phyloP scores from a whole-genome alignment of 2,329 filamentous ascomycete species.

The Davidsoniella virescens region DNA sequence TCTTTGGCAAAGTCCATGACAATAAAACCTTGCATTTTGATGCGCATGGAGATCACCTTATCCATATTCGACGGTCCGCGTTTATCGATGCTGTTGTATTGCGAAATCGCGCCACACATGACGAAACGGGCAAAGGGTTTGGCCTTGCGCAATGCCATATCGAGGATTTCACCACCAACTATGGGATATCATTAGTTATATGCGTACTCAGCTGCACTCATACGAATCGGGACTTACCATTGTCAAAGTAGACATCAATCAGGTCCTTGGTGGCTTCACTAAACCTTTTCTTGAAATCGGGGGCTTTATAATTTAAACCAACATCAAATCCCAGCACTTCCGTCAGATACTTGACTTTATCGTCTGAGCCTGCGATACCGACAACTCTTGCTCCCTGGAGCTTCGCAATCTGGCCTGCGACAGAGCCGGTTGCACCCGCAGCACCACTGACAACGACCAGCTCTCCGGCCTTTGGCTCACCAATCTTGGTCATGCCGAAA shows the following conservation, averaged over 20 bases:
- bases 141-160: slow-evolving; percentile 47
- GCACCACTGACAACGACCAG: slow-evolving; percentile 65
- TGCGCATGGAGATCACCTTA: slow-evolving; percentile 36
- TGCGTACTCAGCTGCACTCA: background rate
- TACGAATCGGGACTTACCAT: slow-evolving; percentile 24
- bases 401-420: slow-evolving; percentile 66
- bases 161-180: slow-evolving; percentile 54
- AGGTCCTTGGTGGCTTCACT: slow-evolving; percentile 38
- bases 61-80: slow-evolving; percentile 40
- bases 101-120: slow-evolving; percentile 54
- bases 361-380: slow-evolving; percentile 48
- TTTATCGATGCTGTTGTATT: slow-evolving; percentile 42
- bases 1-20: slow-evolving; percentile 49
- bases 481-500: slow-evolving; percentile 55
- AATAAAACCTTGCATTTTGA: slow-evolving; percentile 56
- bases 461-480: slow-evolving; percentile 50
- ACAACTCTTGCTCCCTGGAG: slow-evolving; percentile 46
- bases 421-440: slow-evolving; percentile 60
- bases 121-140: slow-evolving; percentile 48
- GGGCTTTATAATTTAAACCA: slow-evolving; percentile 53
- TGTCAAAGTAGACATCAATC: slow-evolving; percentile 60
- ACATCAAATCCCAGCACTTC: slow-evolving; percentile 50
- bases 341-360: slow-evolving; percentile 51
- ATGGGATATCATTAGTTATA: slow-evolving; percentile 10
- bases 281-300: slow-evolving; percentile 43